Evolutionary conservation across 2,329 filamentous ascomycete genomes (phyloP).

Genomic region (Diatrype stigma): DNA sequence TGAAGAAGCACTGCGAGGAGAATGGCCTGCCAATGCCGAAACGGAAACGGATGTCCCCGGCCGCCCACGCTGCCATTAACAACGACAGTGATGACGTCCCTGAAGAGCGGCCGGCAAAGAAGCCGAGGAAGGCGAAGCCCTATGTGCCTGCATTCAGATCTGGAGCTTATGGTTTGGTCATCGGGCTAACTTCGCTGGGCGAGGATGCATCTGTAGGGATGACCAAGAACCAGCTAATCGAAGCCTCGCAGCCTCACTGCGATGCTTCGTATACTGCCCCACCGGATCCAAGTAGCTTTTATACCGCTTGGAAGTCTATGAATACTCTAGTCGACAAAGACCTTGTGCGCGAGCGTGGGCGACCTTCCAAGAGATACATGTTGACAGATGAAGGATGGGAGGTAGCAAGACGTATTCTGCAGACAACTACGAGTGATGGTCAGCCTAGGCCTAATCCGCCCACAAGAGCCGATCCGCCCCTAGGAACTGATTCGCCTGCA

Average conservation of each 20-base stretch:
- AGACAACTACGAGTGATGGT: constrained; percentile 29
- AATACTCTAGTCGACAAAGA: constrained; percentile 71
- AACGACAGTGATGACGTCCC: constrained; percentile 31
- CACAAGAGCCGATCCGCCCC: background rate
- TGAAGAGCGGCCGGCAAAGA: constrained; percentile 47
- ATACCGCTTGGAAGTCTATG: constrained; percentile 82
- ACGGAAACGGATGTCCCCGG: constrained; percentile 42
- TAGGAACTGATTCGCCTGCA: background rate
- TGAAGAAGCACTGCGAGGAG: constrained; percentile 58
- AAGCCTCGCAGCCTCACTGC: constrained; percentile 65
- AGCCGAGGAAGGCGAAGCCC: constrained; percentile 52
- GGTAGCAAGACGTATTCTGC: constrained; percentile 61
- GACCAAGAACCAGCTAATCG: constrained; percentile 65
- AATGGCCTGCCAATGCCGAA: constrained; percentile 67
- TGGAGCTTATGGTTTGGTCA: constrained; percentile 67
- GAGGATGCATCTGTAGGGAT: constrained; percentile 54
- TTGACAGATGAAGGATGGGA: constrained; percentile 78
- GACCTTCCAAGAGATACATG: constrained; percentile 63
- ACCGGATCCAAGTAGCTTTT: constrained; percentile 62
- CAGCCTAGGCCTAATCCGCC: background rate
- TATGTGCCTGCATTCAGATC: constrained; percentile 73
- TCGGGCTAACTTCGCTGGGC: constrained; percentile 59
- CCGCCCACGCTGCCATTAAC: constrained; percentile 26
- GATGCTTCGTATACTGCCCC: constrained; percentile 70
- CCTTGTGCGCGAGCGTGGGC: constrained; percentile 66